phyloP scores from a whole-genome alignment of 345 rosid genomes.

The Toxicodendron radicans region DNA sequence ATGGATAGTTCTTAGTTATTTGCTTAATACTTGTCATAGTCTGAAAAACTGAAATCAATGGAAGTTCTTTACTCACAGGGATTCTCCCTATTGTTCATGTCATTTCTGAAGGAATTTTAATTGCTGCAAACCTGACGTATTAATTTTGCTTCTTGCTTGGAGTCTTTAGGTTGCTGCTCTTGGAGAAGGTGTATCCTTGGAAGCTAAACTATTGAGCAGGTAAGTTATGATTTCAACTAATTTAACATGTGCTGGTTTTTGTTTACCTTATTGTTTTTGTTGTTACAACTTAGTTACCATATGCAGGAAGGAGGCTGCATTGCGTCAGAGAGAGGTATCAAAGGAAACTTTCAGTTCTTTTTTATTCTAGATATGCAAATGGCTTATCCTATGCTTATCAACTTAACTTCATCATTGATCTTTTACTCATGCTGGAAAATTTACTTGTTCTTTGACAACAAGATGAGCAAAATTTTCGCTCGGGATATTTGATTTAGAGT shows the following conservation, averaged over 20 bases:
- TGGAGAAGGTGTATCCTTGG: constrained; percentile 96
- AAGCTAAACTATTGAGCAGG: constrained; percentile 95
- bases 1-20: neutral
- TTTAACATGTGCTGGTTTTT: neutral
- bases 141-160: constrained; percentile 13
- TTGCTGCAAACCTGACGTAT: neutral
- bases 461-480: neutral
- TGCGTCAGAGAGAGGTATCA: constrained; percentile 93
- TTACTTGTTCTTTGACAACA: neutral
- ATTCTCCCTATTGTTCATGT: neutral
- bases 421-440: constrained; percentile 14
- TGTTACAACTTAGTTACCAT: constrained; percentile 24
- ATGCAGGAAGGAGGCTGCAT: constrained; percentile 91
- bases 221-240: constrained; percentile 24
- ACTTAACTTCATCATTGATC: constrained; percentile 16
- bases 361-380: constrained; percentile 3
- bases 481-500: neutral
- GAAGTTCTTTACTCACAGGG: neutral
- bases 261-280: constrained; percentile 11
- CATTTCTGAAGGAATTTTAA: neutral
- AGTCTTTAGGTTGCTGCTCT: constrained; percentile 74
- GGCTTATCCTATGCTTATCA: neutral
- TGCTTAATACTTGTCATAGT: neutral
- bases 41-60: neutral
- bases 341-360: constrained; percentile 6